phyloP scores from a whole-genome alignment of 148 eudicot species.

The Nepenthes gracilis region DNA sequence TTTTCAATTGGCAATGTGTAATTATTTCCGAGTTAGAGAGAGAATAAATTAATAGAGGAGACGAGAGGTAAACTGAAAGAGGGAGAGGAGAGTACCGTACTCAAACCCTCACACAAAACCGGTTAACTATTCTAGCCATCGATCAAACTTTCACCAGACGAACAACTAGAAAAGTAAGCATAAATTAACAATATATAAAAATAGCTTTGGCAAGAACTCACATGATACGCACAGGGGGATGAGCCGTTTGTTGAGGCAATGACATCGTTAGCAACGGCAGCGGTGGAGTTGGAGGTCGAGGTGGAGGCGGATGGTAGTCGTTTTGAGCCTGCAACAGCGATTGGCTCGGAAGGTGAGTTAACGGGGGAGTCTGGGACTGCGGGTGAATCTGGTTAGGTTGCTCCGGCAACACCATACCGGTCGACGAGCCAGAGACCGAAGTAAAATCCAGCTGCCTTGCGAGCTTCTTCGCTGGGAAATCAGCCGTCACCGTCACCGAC shows the following conservation, averaged over 20 bases:
- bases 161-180: neutral
- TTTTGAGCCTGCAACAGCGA: slow-evolving; percentile 12
- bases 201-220: slow-evolving; percentile 15
- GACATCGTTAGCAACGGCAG: slow-evolving; percentile 15
- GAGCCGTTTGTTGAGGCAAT: slow-evolving; percentile 25
- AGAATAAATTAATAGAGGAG: no score
- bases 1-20: no score
- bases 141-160: neutral
- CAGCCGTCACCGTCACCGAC: slow-evolving; percentile 15
- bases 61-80: no score
- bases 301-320: slow-evolving; percentile 9
- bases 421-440: slow-evolving; percentile 11
- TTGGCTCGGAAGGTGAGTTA: neutral
- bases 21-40: no score
- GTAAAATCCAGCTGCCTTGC: slow-evolving; percentile 73
- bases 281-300: slow-evolving; percentile 3
- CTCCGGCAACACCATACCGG: slow-evolving; percentile 15
- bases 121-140: neutral
- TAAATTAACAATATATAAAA: neutral
- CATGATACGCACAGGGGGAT: slow-evolving; percentile 34
- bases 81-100: no score
- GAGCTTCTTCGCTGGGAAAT: slow-evolving; percentile 49
- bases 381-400: slow-evolving; percentile 10
- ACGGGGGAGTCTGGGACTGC: slow-evolving; percentile 4
- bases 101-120: no score